phyloP scores from a whole-genome alignment of 2,329 filamentous ascomycete species.

The Aureobasidium uvarum region DNA sequence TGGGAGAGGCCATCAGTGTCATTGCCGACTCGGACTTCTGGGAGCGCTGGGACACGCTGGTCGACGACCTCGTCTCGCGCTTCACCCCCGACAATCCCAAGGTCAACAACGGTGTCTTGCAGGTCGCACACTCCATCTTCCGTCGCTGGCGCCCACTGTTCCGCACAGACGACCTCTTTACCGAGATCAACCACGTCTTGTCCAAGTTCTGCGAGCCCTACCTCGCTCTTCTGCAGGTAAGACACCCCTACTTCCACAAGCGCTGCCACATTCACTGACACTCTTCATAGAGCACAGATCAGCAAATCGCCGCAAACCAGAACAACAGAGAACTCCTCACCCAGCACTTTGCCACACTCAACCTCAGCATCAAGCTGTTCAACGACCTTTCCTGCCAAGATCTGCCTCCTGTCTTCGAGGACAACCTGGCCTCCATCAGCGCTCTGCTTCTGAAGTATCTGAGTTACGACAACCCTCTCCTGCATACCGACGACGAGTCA shows the following conservation, averaged over 20 bases:
- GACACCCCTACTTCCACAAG: not conserved
- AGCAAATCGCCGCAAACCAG: slow-evolving; percentile 68
- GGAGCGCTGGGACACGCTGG: slow-evolving; percentile 92
- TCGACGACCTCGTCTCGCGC: slow-evolving; percentile 85
- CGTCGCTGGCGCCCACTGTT: slow-evolving; percentile 93
- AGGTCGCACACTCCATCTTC: slow-evolving; percentile 98
- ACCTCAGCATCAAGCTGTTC: slow-evolving; percentile 85
- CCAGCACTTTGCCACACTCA: slow-evolving; percentile 79
- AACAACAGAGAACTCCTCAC: slow-evolving; percentile 71
- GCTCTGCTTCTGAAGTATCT: slow-evolving; percentile 88
- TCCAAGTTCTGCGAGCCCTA: slow-evolving; percentile 80
- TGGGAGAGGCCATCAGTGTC: slow-evolving; percentile 93
- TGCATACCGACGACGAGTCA: slow-evolving; percentile 83
- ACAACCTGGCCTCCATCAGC: slow-evolving; percentile 75
- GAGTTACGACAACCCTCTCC: slow-evolving; percentile 77
- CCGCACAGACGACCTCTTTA: slow-evolving; percentile 86
- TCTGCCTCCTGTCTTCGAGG: slow-evolving; percentile 89
- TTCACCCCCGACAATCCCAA: slow-evolving; percentile 78
- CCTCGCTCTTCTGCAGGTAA: slow-evolving; percentile 62
- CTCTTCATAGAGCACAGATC: slow-evolving; percentile 61
- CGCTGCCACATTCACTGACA: not conserved
- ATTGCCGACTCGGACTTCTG: slow-evolving; percentile 99
- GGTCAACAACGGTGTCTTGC: slow-evolving; percentile 89
- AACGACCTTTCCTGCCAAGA: slow-evolving; percentile 98
- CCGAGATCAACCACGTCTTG: slow-evolving; percentile 95